Base-by-base conservation (phyloP, 208 protist species). In the Crithidia expoeki region DNA sequence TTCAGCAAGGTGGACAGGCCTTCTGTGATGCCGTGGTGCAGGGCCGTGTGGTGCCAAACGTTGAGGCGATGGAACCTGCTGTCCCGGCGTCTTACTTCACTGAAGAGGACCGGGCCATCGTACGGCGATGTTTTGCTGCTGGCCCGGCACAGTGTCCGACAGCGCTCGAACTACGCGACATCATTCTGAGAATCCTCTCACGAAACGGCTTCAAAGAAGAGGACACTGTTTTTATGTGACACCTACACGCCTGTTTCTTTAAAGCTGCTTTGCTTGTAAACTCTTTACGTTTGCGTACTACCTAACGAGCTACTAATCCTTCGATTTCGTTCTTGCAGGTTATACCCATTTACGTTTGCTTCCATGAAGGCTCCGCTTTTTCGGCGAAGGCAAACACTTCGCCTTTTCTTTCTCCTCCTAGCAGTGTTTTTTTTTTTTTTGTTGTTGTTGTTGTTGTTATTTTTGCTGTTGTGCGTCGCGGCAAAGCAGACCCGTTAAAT, bases 61-160 rank as follows among this genome's bases (percentile, higher is more conserved):
- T 38, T 11, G 52, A 58, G 7, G 12, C 30, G 19, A 6, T 58
- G 53, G 27, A 14, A 16, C 14, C 65, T 21, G 21, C 28, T 51
- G 57, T 19, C 25, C 16, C 0, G 23, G 33, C 0, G 11, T 28
- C 17, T 23, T 32, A 61, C 40, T 28, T 17, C 36, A 70, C 17
- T 9, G 38, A 21, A 36, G 36, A 16, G 56, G 30, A 17, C 36
- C 14, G 16, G 30, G 11, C 19, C 52, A 40, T 38, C 23, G 9
- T 10, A 30, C 11, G 52, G 30, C 6, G 7, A 19, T 69, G 64
- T 32, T 47, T 69, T 46, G 38, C 64, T 17, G n/a, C 28, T 6
- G 52, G 60, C 52, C 34, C 64, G 4, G 25, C 34, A 19, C 11
- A 61, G 28, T 52, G 64, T 40, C 64, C 64, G 12, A 60, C 52